Conservation (phyloP, 2,329 filamentous ascomycete species). For the Aureobasidium sp. region DNA sequence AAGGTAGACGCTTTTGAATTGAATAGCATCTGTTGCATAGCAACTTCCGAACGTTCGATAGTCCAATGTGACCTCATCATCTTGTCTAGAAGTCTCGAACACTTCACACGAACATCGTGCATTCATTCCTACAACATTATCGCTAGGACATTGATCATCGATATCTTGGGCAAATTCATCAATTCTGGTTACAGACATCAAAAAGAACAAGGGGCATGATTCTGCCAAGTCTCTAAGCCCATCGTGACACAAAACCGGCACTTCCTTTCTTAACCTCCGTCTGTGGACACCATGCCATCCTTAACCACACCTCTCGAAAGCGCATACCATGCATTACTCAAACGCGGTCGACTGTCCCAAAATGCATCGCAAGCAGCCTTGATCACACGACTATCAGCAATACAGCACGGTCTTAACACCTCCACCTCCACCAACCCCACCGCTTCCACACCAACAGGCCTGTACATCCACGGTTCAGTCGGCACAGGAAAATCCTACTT, state of each 20-base stretch:
- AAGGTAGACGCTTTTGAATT: too few relatives aligned
- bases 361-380: slow-evolving; percentile 8
- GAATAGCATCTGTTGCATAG: neutral
- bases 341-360: neutral
- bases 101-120: too few relatives aligned
- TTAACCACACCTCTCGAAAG: neutral
- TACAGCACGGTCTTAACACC: slow-evolving; percentile 17
- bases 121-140: too few relatives aligned
- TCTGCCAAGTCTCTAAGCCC: neutral
- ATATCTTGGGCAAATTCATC: too few relatives aligned
- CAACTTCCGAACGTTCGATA: neutral
- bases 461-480: slow-evolving; percentile 69
- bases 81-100: too few relatives aligned
- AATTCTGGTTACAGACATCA: too few relatives aligned
- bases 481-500: slow-evolving; percentile 74
- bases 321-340: neutral
- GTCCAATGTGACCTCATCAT: neutral
- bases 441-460: slow-evolving; percentile 44
- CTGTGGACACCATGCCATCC: neutral
- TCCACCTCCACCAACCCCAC: neutral
- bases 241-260: neutral
- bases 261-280: neutral
- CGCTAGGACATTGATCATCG: too few relatives aligned
- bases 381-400: slow-evolving; percentile 16
- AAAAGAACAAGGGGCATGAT: neutral